Evolutionary conservation across 352 stramenopile species (phyloP), one percentile per base, ranked within the genome.

Genomic region (Stephanocyclus meneghinianus): DNA sequence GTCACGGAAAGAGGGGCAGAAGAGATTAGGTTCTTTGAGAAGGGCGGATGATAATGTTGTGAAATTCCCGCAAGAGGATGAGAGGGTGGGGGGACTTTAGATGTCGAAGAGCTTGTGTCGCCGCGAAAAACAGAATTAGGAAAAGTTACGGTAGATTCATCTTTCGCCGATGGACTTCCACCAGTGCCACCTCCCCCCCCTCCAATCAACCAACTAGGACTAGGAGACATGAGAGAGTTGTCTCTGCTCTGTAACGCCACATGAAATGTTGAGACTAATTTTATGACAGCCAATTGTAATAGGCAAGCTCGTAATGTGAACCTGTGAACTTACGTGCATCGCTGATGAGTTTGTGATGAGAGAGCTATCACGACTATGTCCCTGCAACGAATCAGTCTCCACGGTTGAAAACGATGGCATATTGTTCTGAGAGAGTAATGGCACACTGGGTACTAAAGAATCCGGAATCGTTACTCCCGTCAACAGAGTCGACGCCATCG

Each of bases 331-430:
- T 44, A 62, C 55, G 48, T 65, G 32, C 57, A 65, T 35, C 13
- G 18, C 57, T 15, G 68, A 81, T 69, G 73, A 76, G 40, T 55
- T 79, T 13, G 72, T 85, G 37, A 68, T 26, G 9, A 79, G 51
- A 11, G 78, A 86, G 56, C 26, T 68, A 65, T 86, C 78, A 32
- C 64, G n/a, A 51, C 73, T 81, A 35, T 85, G 78, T 40, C 44
- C 59, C 16, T 60, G 71, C 11, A 48, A 11, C 13, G 42, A 42
- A 18, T 59, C 59, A n/a, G 30, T 53, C 2, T 70, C 56, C 13
- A 53, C 60, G 26, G 42, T 35, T 53, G 59, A 45, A 37, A 53
- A 72, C 3, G 66, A 74, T 6, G 29, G 2, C 32, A 45, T 66
- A 29, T 74, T 42, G 10, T 48, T 47, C n/a, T 42, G n/a, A 40